phyloP scores from a whole-genome alignment of 495 filamentous ascomycete species.

The Letharia lupina region DNA sequence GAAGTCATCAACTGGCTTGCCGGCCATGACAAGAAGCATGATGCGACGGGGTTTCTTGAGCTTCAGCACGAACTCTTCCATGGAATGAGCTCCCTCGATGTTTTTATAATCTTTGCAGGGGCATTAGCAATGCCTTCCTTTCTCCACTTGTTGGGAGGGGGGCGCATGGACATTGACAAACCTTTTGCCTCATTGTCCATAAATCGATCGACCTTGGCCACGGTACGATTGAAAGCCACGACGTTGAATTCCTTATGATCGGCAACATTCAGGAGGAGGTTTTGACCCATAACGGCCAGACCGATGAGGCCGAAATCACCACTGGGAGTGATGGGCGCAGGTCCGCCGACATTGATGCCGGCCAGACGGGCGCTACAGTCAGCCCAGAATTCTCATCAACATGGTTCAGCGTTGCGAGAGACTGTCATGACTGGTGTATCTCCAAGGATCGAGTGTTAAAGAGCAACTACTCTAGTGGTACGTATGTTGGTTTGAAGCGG shows the following conservation, averaged over 20 bases:
- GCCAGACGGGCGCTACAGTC: conserved; percentile 76
- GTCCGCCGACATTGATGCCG: conserved; percentile 68
- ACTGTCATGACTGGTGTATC: background rate
- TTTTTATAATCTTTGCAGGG: conserved; percentile 45
- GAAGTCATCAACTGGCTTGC: conserved; percentile 96
- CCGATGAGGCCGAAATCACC: conserved; percentile 97
- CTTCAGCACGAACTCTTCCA: conserved; percentile 88
- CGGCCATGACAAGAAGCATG: conserved; percentile 97
- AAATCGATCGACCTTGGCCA: conserved; percentile 95
- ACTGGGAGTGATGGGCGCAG: conserved; percentile 48
- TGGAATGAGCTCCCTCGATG: conserved; percentile 86
- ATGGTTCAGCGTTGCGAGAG: conserved; percentile 1
- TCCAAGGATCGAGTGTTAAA: background rate
- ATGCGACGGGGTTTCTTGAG: conserved; percentile 92
- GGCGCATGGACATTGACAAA: conserved; percentile 31
- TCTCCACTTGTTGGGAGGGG: conserved; percentile 15
- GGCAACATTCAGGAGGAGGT: conserved; percentile 97
- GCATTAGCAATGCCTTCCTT: conserved; percentile 38
- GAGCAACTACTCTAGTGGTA: background rate
- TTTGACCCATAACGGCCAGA: conserved; percentile 98
- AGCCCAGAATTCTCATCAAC: conserved; percentile 47
- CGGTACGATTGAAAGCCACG: conserved; percentile 95
- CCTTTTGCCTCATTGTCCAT: conserved; percentile 87
- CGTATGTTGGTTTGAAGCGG: conserved; percentile 7
- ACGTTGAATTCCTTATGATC: conserved; percentile 86